Evolutionary conservation across 2,329 filamentous ascomycete species (phyloP), one percentile per base, ranked within the genome.

Genomic region (Epicoccum sorghinum): DNA sequence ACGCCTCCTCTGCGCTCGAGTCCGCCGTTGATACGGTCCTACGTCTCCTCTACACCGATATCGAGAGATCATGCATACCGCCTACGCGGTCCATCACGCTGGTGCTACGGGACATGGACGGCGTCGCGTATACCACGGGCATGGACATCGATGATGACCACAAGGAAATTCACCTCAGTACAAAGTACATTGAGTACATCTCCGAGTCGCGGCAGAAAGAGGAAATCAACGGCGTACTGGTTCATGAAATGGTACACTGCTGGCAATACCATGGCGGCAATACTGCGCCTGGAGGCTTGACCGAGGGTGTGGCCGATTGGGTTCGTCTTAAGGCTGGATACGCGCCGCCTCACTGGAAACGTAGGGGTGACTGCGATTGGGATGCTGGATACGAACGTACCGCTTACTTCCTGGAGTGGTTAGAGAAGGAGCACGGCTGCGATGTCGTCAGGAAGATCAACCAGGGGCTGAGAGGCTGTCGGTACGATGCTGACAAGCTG

Each of bases 161-260:
- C 80, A 97, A 97, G 71, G 92, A 96, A 73, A 95, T 97, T 59
- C 91, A 97, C 76, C 82, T 98, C 74, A 92, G 86, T 13, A 84
- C 93, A 1, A 78, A 82, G 41, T 96, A 97, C 78, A 86, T 96
- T 62, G 67, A 72, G 2, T 44, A 60, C 10, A 67, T 79, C 1
- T 52, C 81, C 0, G 66, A 70, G 18, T 57, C 62, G 4, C 62
- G 73, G 12, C 64, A 57, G 33, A 75, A 67, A 58, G 75, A 81
- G 35, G 91, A 98, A 77, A 86, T 97, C 55, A 78, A 84, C 14
- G 95, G 95, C 36, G 92, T 98, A 0, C 75, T 98, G 18, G 89
- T 89, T 1, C 93, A 98, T 72, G 93, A 98, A 76, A 87, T 97
- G 58, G 93, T 98, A 12, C 95, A 98, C 78, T 97, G 92, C 77